Percentiles rank a stretch among this genome's conserved stretches.
These are phyloP conservation scores for Wickerhamiella brachini DNA, from an alignment of 805 yeast genomes.

Conservation along the genomic window DNA sequence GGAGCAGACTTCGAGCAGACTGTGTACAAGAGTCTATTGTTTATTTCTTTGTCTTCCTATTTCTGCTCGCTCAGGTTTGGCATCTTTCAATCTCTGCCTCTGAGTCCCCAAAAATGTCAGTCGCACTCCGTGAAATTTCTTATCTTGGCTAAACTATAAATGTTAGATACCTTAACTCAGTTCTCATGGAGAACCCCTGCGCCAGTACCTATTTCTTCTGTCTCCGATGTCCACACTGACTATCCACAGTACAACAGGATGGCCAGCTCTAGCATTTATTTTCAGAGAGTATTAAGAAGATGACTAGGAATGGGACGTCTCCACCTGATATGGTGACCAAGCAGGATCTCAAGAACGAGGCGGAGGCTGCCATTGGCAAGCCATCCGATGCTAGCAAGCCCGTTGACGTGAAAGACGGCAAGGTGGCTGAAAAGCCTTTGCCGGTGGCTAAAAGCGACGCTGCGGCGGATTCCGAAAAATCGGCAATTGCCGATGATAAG, in stretches of 20 bases:
- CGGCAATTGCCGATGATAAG: neutral
- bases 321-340: slow-evolving; percentile 1
- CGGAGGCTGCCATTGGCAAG: slow-evolving; percentile 1
- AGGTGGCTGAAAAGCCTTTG: neutral
- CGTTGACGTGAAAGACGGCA: slow-evolving; percentile 2
- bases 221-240: slow-evolving; percentile 41
- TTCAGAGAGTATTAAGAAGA: slow-evolving; percentile 3
- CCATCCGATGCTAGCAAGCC: neutral
- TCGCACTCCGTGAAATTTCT: no score
- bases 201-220: slow-evolving; percentile 20
- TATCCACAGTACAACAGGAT: slow-evolving; percentile 6
- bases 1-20: no score
- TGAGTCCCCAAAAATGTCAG: no score
- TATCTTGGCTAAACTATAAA: neutral
- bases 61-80: no score
- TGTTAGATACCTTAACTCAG: neutral
- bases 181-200: neutral
- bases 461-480: neutral
- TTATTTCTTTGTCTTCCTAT: no score
- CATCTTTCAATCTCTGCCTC: no score
- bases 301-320: neutral
- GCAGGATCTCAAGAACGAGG: neutral
- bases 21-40: no score
- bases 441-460: neutral
- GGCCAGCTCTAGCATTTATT: slow-evolving; percentile 12